Evolutionary conservation across 495 filamentous ascomycete genomes (phyloP), one percentile per base, ranked within the genome.

Genomic region (Podospora anserina): DNA sequence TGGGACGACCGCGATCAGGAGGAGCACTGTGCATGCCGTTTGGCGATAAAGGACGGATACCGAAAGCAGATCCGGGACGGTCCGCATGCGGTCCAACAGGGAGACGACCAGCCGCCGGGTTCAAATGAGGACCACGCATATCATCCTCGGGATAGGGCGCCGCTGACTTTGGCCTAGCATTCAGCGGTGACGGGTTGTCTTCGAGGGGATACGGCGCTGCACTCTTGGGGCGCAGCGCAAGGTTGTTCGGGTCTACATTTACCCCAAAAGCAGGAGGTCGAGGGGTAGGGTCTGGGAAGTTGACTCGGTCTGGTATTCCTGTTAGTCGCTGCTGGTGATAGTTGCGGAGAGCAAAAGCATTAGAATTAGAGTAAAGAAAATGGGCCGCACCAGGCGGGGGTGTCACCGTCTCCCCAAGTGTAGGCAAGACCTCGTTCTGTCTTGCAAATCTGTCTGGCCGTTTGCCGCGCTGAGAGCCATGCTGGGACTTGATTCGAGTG

Each of bases 401-500:
- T 2, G 60, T 62, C 19, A 65, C 70, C 13, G 69, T 69, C 69
- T 80, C 79, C 49, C 59, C 69, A 55, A 90, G 82, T 9, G 87
- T 84, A 11, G 87, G 86, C 71, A 90, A 83, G 13, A 74, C 75
- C 61, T 77, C 76, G 66, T 70, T 70, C 69, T 73, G 79, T 74
- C 79, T 87, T 74, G 70, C 27, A 71, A 91, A 86, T 68, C 90
- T 83, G 13, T 90, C 88, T 1, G 89, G 89, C 62, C 89, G 84
- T 65, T 87, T 86, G 15, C 89, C 89, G 66, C 90, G 87, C 72
- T 92, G 90, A 34, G 94, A 96, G 23, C 92, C 95, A 75, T 98
- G 91, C 72, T 92, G 90, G 2, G 94, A 96, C 78, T 94, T 94
- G 81, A 99, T 97, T 32, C 92, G 88, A 19, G 88, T 87, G 68